Base-by-base conservation (phyloP, 352 stramenopile species). In the Phytopythium cucurbitacearum region DNA sequence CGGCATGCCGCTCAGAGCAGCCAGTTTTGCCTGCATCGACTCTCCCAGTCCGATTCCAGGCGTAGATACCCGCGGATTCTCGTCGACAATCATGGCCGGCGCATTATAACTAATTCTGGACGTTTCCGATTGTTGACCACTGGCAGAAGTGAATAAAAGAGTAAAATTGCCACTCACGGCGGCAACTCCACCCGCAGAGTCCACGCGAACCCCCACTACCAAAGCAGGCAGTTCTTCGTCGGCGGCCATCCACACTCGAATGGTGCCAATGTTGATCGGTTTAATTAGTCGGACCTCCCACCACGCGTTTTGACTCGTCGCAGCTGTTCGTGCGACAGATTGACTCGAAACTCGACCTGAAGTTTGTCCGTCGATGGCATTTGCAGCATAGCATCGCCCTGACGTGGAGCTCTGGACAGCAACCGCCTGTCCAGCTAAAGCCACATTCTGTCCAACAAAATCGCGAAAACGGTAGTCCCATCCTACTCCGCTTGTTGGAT, bases 401-500 rank as follows among this genome's bases (percentile, higher is more conserved):
- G 69, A 88, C 7, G 76, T 92, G 0, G 78, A 83, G 57, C 81
- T 92, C 48, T 95, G 85, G 1, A 80, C 48, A 1, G 71, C 75
- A 3, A 71, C 88, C 0, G 82, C 76, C 0, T 73, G 55, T 0
- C 76, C 80, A 41, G 69, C 57, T 0, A 69, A 48, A 1, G 82
- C 85, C 13, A 93, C 60, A 51, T 93, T 95, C 13, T 48, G 51
- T 4, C 41, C 48, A 4, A 53, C 49, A 4, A 83, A 69, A 42
- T 92, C 82, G 10, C 64, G 64, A 41, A 94, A 93, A 4, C 62
- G 65, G 48, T 91, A 91, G 57, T 93, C 85, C 48, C 60, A 82
- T 1, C 85, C 85, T 7, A 89, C 64, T 3, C 76, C 82, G 28
- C 73, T 91, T 13, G 69, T 87, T 4, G 73, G 67, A 43, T 87